Evolutionary conservation across 495 filamentous ascomycete species (phyloP).

Genomic region (Polyplosphaeria fusca): DNA sequence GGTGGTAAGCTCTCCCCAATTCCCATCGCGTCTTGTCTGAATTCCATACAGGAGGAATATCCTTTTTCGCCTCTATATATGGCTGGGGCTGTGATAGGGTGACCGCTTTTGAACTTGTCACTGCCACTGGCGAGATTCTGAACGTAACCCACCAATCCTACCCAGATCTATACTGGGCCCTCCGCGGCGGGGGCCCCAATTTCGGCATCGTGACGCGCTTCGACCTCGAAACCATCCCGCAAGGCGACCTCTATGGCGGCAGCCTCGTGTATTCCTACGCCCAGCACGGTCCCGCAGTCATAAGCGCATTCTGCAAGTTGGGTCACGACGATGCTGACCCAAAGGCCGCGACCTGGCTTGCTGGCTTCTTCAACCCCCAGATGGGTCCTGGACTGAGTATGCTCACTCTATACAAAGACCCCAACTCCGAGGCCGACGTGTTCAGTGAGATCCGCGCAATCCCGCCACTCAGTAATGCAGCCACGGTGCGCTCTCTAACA

Average conservation of each 20-base stretch:
- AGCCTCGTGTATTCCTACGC: slow-evolving; percentile 3
- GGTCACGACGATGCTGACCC: neutral
- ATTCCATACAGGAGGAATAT: slow-evolving; percentile 41
- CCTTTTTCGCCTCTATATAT: slow-evolving; percentile 46
- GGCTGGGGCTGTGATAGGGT: slow-evolving; percentile 55
- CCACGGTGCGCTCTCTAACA: neutral
- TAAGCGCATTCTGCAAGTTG: neutral
- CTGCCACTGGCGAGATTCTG: slow-evolving; percentile 47
- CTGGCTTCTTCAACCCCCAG: neutral
- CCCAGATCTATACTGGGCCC: slow-evolving; percentile 50
- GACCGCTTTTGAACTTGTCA: slow-evolving; percentile 56
- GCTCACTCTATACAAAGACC: slow-evolving; percentile 35
- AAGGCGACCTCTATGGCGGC: slow-evolving; percentile 2
- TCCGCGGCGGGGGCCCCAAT: slow-evolving; percentile 44
- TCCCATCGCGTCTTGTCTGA: slow-evolving; percentile 8
- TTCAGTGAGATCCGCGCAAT: slow-evolving; percentile 2
- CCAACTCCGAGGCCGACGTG: slow-evolving; percentile 29
- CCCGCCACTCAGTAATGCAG: neutral
- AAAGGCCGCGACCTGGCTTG: neutral
- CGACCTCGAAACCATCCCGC: slow-evolving; percentile 11
- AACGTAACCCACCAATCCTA: slow-evolving; percentile 42
- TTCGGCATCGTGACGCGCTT: slow-evolving; percentile 22
- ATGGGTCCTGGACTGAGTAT: neutral
- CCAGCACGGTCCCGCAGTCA: neutral
- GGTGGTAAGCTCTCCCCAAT: slow-evolving; percentile 38